A percentile compares a stretch with the other conserved stretches of the same genome.
Conservation (phyloP, 441 rosid species). For the Syzygium syzygioides region DNA sequence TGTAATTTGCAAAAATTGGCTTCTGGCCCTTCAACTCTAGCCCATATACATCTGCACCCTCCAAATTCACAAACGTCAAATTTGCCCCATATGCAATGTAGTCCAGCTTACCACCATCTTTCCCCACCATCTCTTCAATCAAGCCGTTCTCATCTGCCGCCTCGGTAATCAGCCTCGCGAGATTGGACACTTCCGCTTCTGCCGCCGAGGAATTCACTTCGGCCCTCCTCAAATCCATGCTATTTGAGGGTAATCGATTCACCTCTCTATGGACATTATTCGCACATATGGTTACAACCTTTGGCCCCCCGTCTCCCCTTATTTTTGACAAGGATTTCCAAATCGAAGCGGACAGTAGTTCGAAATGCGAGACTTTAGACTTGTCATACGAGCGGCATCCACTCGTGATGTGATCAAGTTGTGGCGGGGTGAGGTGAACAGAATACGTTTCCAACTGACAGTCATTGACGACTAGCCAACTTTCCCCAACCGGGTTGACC, state of each 20-base stretch:
- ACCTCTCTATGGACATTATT: not conserved
- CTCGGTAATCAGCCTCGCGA: slow-evolving; percentile 28
- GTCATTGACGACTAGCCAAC: slow-evolving; percentile 29
- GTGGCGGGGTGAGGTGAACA: slow-evolving; percentile 24
- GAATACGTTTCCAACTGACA: slow-evolving; percentile 27
- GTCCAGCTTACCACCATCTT: slow-evolving; percentile 22
- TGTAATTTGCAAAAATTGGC: slow-evolving; percentile 37
- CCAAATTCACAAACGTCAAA: slow-evolving; percentile 56
- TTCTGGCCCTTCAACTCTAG: slow-evolving; percentile 36
- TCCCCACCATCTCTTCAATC: slow-evolving; percentile 22
- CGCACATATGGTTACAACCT: slow-evolving; percentile 30
- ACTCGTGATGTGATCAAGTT: slow-evolving; percentile 19
- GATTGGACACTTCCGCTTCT: slow-evolving; percentile 21
- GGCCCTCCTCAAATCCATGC: slow-evolving; percentile 28
- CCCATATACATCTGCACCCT: slow-evolving; percentile 30
- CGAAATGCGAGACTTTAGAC: slow-evolving; percentile 8
- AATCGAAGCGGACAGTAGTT: slow-evolving; percentile 35
- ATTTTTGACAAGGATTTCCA: slow-evolving; percentile 45
- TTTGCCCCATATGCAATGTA: slow-evolving; percentile 49
- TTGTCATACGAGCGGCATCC: not conserved
- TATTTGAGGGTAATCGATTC: slow-evolving; percentile 14
- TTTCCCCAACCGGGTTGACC: slow-evolving; percentile 43
- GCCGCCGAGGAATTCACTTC: slow-evolving; percentile 24
- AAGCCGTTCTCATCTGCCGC: slow-evolving; percentile 14
- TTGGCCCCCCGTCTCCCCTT: slow-evolving; percentile 26